phyloP scores from a whole-genome alignment of 768 basidiomycete species.

The Trametes gibbosa region DNA sequence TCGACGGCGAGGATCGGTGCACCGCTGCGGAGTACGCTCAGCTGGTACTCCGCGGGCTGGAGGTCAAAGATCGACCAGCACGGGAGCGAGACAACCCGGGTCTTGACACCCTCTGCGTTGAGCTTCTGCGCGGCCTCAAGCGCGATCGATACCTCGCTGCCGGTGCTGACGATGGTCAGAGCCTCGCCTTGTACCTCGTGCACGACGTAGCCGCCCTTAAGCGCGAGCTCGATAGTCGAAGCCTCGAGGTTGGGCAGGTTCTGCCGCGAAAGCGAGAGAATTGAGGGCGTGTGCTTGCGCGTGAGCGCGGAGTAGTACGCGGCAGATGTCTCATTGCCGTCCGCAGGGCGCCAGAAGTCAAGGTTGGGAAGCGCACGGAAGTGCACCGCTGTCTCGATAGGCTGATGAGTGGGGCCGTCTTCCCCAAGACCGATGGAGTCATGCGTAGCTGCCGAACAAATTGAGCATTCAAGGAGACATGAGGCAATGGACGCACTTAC shows the following conservation, averaged over 20 bases:
- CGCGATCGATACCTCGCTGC: conserved; percentile 86
- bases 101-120: conserved; percentile 72
- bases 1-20: conserved; percentile 89
- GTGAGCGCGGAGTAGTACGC: conserved; percentile 79
- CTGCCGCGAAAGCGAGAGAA: conserved; percentile 82
- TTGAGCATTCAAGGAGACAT: not conserved
- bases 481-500: conserved; percentile 41
- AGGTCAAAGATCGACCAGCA: conserved; percentile 88
- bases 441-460: conserved; percentile 65
- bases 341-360: conserved; percentile 90
- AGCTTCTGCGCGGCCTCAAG: conserved; percentile 84
- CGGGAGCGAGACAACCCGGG: conserved; percentile 82
- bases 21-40: conserved; percentile 85
- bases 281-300: conserved; percentile 75
- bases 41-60: conserved; percentile 74
- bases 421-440: conserved; percentile 93
- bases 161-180: conserved; percentile 85
- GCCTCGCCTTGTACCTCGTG: conserved; percentile 79
- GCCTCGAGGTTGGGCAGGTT: conserved; percentile 91
- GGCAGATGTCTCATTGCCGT: conserved; percentile 97
- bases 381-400: conserved; percentile 83
- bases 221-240: conserved; percentile 81
- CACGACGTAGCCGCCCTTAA: conserved; percentile 86
- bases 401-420: conserved; percentile 96
- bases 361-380: conserved; percentile 90